These are phyloP conservation scores for Tanacetum coccineum DNA, from an alignment of 129 eudicot species.

Conservation along the genomic window DNA sequence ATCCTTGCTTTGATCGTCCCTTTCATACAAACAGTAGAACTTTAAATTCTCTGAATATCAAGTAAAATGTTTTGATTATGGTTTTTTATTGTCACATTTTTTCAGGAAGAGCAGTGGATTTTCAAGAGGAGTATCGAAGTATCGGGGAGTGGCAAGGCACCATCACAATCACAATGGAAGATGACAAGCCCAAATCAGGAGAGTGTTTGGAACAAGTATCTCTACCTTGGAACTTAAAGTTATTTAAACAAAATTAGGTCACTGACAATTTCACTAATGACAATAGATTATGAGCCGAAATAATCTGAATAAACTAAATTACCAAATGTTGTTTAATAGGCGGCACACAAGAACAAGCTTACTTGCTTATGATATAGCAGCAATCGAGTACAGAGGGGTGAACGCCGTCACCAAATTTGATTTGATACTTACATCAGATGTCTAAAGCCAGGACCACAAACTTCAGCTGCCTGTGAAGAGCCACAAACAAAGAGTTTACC, in stretches of 20 bases:
- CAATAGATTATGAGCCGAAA: neutral
- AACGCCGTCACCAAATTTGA: conserved; percentile 78
- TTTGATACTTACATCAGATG: conserved; percentile 67
- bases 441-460: conserved; percentile 58
- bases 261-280: neutral
- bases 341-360: conserved; percentile 90
- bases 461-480: conserved; percentile 33
- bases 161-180: conserved; percentile 92
- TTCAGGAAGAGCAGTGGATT: conserved; percentile 86
- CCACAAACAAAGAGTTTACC: conserved; percentile 28
- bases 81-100: neutral
- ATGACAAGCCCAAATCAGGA: conserved; percentile 87
- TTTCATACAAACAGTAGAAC: neutral
- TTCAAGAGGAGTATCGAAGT: conserved; percentile 81
- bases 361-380: conserved; percentile 82
- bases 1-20: too few relatives aligned
- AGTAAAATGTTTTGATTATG: neutral
- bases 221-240: conserved; percentile 82
- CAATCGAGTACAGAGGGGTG: conserved; percentile 78
- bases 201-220: conserved; percentile 91
- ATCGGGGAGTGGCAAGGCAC: conserved; percentile 87
- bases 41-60: neutral
- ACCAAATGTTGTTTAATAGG: conserved; percentile 32
- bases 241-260: neutral
- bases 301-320: neutral